A percentile compares a stretch with the other conserved stretches of the same genome.
These are phyloP conservation scores for Cornus florida DNA, from an alignment of 148 eudicot genomes.

Conservation along the genomic window DNA sequence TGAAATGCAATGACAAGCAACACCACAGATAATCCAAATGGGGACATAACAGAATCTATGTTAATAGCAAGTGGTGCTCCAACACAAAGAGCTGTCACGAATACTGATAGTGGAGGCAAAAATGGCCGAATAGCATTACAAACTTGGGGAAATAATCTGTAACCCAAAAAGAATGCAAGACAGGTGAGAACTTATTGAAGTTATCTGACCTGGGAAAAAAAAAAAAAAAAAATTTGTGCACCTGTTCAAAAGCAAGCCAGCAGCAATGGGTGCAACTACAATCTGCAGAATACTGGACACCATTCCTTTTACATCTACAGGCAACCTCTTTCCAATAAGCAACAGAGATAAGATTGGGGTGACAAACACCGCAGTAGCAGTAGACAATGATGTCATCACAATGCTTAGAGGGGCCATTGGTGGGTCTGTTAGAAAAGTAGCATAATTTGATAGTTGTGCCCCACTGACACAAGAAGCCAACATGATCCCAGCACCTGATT, in stretches of 20 bases:
- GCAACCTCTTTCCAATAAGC: constrained; percentile 82
- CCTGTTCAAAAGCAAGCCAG: constrained; percentile 77
- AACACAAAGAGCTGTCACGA: constrained; percentile 81
- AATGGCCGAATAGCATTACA: constrained; percentile 61
- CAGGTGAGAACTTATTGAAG: not conserved
- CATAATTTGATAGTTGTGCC: constrained; percentile 95
- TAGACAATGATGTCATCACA: constrained; percentile 91
- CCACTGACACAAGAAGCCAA: constrained; percentile 95
- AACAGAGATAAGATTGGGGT: constrained; percentile 80
- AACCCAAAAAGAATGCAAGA: not conserved
- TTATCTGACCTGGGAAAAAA: too few relatives aligned
- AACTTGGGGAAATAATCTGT: constrained; percentile 61
- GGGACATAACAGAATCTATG: constrained; percentile 64
- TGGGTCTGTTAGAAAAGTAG: constrained; percentile 91
- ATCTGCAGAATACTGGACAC: constrained; percentile 72
- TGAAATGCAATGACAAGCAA: constrained; percentile 65
- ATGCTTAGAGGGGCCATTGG: constrained; percentile 92
- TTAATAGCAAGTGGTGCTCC: constrained; percentile 88
- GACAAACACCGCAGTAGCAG: constrained; percentile 86
- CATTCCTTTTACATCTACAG: constrained; percentile 86
- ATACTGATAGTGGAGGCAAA: constrained; percentile 77
- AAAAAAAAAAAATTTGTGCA: not conserved
- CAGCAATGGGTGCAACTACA: constrained; percentile 70
- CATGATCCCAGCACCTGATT: constrained; percentile 93
- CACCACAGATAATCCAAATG: constrained; percentile 64